Percentiles rank a stretch among this genome's conserved stretches.
phyloP scores from a whole-genome alignment of 2,329 filamentous ascomycete genomes.

The Aspergillus hortae region DNA sequence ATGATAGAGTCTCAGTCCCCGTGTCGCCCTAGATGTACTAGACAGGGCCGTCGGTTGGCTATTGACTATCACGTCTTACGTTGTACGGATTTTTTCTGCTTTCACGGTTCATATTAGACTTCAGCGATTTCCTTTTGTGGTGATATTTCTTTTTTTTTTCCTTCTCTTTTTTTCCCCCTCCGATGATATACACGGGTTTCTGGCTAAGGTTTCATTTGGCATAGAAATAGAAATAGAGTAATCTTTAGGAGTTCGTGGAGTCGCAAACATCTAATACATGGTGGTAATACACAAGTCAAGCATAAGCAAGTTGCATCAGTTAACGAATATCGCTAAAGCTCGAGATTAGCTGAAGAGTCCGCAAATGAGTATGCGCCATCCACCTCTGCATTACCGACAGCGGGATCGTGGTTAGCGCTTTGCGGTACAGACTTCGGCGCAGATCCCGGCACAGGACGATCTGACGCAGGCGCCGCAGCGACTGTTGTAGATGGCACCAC shows the following conservation, averaged over 20 bases:
- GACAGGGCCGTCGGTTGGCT: background rate
- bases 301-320: no score
- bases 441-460: background rate
- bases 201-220: background rate
- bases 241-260: constrained; percentile 1
- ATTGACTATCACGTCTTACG: constrained; percentile 1
- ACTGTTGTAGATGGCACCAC: background rate
- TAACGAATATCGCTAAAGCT: no score
- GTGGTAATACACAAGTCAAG: no score
- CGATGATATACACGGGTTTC: constrained; percentile 2
- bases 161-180: constrained; percentile 7
- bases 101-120: constrained; percentile 19
- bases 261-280: background rate
- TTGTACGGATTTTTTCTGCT: constrained; percentile 8
- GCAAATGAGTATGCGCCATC: no score
- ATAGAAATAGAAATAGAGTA: constrained; percentile 7
- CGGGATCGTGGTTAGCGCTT: no score
- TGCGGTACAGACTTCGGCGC: no score
- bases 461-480: background rate
- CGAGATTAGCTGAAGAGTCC: no score
- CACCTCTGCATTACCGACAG: no score
- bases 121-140: constrained; percentile 12
- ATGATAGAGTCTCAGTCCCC: background rate
- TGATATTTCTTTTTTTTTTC: constrained; percentile 2
- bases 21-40: background rate